A percentile compares a stretch with the other conserved stretches of the same genome.
phyloP scores from a whole-genome alignment of 1,284 basidiomycete species.

The Exobasidium cylindrosporum region DNA sequence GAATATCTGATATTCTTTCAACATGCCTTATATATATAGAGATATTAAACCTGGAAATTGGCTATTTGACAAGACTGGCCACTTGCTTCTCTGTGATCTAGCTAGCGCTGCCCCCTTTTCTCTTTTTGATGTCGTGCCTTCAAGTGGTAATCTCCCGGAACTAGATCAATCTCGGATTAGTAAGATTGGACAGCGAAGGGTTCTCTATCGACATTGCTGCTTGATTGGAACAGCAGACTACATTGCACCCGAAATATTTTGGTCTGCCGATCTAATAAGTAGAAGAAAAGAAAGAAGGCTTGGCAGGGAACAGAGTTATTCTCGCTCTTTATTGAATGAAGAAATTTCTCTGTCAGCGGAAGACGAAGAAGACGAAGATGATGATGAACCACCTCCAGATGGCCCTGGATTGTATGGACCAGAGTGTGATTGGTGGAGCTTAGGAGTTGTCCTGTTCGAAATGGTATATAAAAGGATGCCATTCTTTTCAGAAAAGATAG shows the following conservation, averaged over 20 bases:
- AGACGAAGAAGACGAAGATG: conserved; percentile 12
- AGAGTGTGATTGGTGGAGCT: conserved; percentile 53
- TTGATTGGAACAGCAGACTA: conserved; percentile 53
- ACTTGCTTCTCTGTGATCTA: conserved; percentile 54
- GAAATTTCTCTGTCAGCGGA: background rate
- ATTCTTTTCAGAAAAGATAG: conserved; percentile 46
- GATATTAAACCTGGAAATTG: conserved; percentile 55
- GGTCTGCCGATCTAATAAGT: conserved; percentile 8
- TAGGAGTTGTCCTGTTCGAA: conserved; percentile 52
- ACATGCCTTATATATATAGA: no score
- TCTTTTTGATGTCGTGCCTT: conserved; percentile 21
- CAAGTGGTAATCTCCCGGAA: background rate
- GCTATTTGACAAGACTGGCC: conserved; percentile 42
- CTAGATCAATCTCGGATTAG: background rate
- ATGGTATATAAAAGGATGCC: conserved; percentile 48
- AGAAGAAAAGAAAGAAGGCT: background rate
- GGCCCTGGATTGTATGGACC: conserved; percentile 45
- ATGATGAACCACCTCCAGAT: conserved; percentile 18
- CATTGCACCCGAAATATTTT: conserved; percentile 51
- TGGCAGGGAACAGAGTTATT: background rate
- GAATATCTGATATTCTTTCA: background rate
- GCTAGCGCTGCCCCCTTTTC: conserved; percentile 50
- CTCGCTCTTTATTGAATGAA: background rate
- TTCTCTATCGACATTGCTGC: conserved; percentile 41
- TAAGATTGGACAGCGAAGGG: conserved; percentile 23